Evolutionary conservation across 495 filamentous ascomycete genomes (phyloP), one percentile per base, ranked within the genome.

Genomic region (Penicillium cataractarum): DNA sequence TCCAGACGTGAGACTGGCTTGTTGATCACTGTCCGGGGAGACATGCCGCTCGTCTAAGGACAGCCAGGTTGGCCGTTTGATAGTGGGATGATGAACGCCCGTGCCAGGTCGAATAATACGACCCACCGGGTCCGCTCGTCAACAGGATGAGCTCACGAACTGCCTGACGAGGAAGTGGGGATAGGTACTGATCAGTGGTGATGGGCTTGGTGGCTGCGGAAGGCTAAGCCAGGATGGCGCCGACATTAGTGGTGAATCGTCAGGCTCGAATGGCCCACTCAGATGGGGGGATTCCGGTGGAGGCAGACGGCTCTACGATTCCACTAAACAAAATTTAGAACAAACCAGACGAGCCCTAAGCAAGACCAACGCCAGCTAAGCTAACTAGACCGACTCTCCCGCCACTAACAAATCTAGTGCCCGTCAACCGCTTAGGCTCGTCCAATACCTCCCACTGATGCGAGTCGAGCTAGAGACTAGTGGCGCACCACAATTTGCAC

Each of bases 301-400:
- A 44, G 6, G 40, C 19, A 2, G 40, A 22, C n/a, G 6, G 19
- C 40, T 44, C 1, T 21, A 44, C 21, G 19, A 24, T 24, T 4
- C 19, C 19, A 22, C 21, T 46, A 46, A 46, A 44, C 10, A 44
- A 44, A 44, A 5, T 8, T n/a, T n/a, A n/a, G 40, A 44, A 10
- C 40, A 44, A 22, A 46, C 19, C 24, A 22, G 12, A 19, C 49
- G 22, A 52, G 49, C 26, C 49, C 24, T 19, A 32, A 32, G 13
- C 49, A 52, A 9, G 26, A 9, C 26, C 29, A 21, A 13, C 29
- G 29, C 51, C 51, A 54, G 29, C 32, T n/a, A 33, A 54, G 29
- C 51, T 31, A 5, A 37, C 32, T 37, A 54, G 51, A 54, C 51
- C 51, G 31, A 22, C 31, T 54, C 51, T 33, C 27, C 27, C 51